Evolutionary conservation across 345 rosid genomes (phyloP).

Genomic region (Gossypium rotundifolium): DNA sequence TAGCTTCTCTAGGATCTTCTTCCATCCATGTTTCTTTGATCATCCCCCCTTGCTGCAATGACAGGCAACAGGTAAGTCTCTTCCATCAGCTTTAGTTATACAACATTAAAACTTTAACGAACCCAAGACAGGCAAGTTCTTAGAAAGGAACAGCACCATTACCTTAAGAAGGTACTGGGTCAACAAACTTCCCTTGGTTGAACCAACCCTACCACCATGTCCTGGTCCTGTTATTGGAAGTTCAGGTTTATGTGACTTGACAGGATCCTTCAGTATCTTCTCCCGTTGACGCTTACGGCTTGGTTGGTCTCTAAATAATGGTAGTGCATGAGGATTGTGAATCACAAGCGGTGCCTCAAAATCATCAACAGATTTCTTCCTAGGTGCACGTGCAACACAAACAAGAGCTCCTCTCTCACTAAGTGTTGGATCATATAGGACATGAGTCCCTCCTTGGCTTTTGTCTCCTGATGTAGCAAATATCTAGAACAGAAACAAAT

Average conservation of each 20-base stretch:
- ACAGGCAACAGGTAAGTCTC: conserved; percentile 7
- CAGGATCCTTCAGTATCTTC: conserved; percentile 83
- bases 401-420: conserved; percentile 96
- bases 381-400: conserved; percentile 92
- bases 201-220: conserved; percentile 88
- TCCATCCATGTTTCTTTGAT: conserved; percentile 99
- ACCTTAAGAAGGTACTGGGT: conserved; percentile 98
- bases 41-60: conserved; percentile 97
- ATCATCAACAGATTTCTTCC: conserved; percentile 92
- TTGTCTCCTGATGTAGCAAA: conserved; percentile 89
- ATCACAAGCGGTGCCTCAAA: conserved; percentile 78
- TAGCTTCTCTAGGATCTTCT: conserved; percentile 98
- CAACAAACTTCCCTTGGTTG: conserved; percentile 79
- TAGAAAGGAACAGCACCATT: conserved; percentile 1
- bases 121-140: conserved; percentile 3
- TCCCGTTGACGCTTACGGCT: conserved; percentile 96
- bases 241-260: conserved; percentile 90
- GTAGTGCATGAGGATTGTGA: conserved; percentile 95
- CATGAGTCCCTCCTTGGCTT: conserved; percentile 81
- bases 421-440: conserved; percentile 74
- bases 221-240: conserved; percentile 94
- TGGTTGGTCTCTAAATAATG: conserved; percentile 94
- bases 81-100: background rate
- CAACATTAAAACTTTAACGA: background rate
- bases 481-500: conserved; percentile 36